These are phyloP conservation scores for Leishmania tarentolae DNA, from an alignment of 208 protist genomes.

Conservation along the genomic window DNA sequence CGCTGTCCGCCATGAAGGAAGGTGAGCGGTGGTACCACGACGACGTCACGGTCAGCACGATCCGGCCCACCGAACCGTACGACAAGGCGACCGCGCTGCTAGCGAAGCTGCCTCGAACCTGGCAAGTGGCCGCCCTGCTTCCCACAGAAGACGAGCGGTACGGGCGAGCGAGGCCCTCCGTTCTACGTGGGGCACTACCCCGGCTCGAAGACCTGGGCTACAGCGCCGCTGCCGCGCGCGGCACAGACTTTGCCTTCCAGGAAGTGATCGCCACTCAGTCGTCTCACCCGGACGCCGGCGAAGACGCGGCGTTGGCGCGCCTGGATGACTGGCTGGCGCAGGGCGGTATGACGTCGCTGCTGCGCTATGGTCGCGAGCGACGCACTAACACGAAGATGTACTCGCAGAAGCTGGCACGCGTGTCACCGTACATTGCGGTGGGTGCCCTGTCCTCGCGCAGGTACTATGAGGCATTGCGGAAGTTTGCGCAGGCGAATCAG, in stretches of 20 bases:
- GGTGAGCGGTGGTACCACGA: conserved; percentile 91
- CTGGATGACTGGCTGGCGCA: conserved; percentile 70
- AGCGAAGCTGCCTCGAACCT: conserved; percentile 29
- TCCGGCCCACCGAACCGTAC: conserved; percentile 81
- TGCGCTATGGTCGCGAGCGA: conserved; percentile 66
- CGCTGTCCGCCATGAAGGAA: conserved; percentile 77
- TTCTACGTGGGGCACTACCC: conserved; percentile 62
- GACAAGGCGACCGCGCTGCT: conserved; percentile 48
- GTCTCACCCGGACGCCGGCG: conserved; percentile 64
- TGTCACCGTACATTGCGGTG: conserved; percentile 82
- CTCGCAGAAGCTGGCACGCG: conserved; percentile 68
- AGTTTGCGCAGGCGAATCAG: conserved; percentile 47
- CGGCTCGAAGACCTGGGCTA: conserved; percentile 81
- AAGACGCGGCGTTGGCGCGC: conserved; percentile 60
- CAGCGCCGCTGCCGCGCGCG: conserved; percentile 22
- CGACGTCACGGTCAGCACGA: conserved; percentile 72
- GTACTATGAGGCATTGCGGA: conserved; percentile 79
- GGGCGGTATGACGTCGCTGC: conserved; percentile 70
- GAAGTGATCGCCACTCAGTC: conserved; percentile 81
- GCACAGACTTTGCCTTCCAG: conserved; percentile 51
- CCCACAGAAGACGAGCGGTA: conserved; percentile 39
- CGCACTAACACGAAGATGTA: conserved; percentile 88
- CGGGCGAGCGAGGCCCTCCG: conserved; percentile 35
- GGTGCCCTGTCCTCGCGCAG: conserved; percentile 76
- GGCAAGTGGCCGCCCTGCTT: conserved; percentile 32